Evolutionary conservation across 192 early-diverging fungal species (phyloP).

Genomic region (Coemansia sp.): DNA sequence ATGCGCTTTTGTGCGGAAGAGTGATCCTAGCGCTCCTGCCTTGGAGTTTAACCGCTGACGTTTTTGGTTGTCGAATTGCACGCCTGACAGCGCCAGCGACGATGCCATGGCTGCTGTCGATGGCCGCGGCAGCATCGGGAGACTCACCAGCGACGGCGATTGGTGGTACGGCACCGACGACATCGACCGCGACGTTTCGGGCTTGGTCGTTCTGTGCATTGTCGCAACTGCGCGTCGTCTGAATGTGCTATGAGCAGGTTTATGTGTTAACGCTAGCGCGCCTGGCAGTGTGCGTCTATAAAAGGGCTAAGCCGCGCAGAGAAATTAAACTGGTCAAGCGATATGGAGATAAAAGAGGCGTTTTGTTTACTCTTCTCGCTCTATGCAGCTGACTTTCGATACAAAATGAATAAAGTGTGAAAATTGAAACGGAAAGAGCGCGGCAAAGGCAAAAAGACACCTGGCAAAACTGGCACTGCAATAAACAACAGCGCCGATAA

Average conservation of each 20-base stretch:
- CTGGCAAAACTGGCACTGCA: neutral
- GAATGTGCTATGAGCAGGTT: neutral
- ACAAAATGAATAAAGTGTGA: neutral
- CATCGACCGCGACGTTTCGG: conserved; percentile 48
- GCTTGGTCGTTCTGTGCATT: conserved; percentile 46
- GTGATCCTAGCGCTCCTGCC: conserved; percentile 40
- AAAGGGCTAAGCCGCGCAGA: neutral
- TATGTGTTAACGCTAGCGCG: neutral
- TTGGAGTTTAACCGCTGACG: conserved; percentile 46
- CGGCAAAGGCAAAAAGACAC: neutral
- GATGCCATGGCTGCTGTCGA: conserved; percentile 34
- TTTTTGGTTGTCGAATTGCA: conserved; percentile 19
- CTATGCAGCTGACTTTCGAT: neutral
- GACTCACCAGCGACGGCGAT: conserved; percentile 49
- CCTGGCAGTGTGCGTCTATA: too few species aligned
- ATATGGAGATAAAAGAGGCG: neutral
- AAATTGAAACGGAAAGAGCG: neutral
- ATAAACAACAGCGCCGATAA: neutral
- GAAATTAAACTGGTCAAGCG: too few species aligned
- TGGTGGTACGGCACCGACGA: conserved; percentile 46
- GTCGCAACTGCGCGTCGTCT: neutral
- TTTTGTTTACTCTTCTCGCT: neutral
- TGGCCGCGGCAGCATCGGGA: conserved; percentile 51
- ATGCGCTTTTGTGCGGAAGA: conserved; percentile 41
- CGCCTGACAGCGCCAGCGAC: conserved; percentile 21